A percentile compares a stretch with the other conserved stretches of the same genome.
Conservation (phyloP, 179 eudicot genomes). For the Silene coronaria region DNA sequence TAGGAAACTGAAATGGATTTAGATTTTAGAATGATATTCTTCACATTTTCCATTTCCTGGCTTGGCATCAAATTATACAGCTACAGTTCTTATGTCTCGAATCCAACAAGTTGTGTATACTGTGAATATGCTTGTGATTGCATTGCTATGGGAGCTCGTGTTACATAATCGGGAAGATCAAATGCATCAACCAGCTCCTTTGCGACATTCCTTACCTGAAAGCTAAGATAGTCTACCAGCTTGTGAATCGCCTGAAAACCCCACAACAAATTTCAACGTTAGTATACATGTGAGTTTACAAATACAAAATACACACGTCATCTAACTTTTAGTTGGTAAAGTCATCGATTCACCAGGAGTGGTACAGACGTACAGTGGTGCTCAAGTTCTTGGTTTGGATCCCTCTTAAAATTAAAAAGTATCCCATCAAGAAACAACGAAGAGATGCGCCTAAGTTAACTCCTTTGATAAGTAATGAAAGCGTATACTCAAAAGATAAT, state of each 20-base stretch:
- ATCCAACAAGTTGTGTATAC: constrained; percentile 73
- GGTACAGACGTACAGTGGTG: too few relatives aligned
- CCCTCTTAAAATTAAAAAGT: too few relatives aligned
- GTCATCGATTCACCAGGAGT: too few relatives aligned
- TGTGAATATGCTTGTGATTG: constrained; percentile 76
- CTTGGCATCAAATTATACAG: neutral
- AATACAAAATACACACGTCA: too few relatives aligned
- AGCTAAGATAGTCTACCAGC: constrained; percentile 76
- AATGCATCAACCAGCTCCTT: constrained; percentile 89
- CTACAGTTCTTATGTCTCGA: constrained; percentile 28
- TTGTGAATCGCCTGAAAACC: constrained; percentile 85
- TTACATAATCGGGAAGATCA: constrained; percentile 81
- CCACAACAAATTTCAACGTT: neutral
- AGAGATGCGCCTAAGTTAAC: neutral
- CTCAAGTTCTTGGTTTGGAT: too few relatives aligned
- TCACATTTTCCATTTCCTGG: too few relatives aligned
- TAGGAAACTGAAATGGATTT: neutral
- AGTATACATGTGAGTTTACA: neutral
- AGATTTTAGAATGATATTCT: neutral
- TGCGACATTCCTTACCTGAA: constrained; percentile 81
- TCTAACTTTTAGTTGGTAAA: too few relatives aligned
- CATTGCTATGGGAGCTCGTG: constrained; percentile 86
- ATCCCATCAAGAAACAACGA: too few relatives aligned
- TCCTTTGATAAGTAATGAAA: neutral
- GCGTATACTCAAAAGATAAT: neutral